Evolutionary conservation across 495 filamentous ascomycete species (phyloP).

Genomic region (Niebla homalea): DNA sequence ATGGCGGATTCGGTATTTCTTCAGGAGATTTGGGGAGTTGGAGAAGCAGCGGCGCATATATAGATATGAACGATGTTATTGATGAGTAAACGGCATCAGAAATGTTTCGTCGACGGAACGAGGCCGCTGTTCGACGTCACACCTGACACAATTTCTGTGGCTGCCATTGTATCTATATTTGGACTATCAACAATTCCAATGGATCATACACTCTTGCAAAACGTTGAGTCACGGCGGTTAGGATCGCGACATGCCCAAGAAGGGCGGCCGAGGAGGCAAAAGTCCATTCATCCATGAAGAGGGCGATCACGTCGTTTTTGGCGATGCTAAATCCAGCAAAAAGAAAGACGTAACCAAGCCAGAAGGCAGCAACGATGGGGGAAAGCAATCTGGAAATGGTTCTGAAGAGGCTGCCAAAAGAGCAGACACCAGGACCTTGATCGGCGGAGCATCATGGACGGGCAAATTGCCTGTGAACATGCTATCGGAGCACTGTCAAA

Average conservation of each 20-base stretch:
- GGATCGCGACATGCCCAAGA: constrained; percentile 11
- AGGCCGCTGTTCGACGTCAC: no score
- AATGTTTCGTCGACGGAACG: no score
- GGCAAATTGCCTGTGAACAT: constrained; percentile 90
- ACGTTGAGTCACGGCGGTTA: no score
- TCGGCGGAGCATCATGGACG: constrained; percentile 93
- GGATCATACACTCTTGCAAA: no score
- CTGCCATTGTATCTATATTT: no score
- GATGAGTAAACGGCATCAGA: no score
- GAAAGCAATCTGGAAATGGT: constrained; percentile 24
- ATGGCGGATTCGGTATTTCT: neutral
- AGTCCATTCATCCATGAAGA: constrained; percentile 22
- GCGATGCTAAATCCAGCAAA: constrained; percentile 44
- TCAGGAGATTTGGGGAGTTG: no score
- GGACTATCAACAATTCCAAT: no score
- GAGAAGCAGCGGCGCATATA: no score
- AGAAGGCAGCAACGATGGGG: constrained; percentile 30
- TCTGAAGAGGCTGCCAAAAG: constrained; percentile 51
- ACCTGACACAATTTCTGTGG: no score
- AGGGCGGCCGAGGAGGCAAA: constrained; percentile 11
- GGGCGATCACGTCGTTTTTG: constrained; percentile 55
- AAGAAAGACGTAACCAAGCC: constrained; percentile 19
- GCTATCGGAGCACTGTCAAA: constrained; percentile 86
- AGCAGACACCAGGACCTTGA: constrained; percentile 71
- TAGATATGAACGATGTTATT: no score